Evolutionary conservation across 345 rosid species (phyloP).

Genomic region (Kernera saxatilis): DNA sequence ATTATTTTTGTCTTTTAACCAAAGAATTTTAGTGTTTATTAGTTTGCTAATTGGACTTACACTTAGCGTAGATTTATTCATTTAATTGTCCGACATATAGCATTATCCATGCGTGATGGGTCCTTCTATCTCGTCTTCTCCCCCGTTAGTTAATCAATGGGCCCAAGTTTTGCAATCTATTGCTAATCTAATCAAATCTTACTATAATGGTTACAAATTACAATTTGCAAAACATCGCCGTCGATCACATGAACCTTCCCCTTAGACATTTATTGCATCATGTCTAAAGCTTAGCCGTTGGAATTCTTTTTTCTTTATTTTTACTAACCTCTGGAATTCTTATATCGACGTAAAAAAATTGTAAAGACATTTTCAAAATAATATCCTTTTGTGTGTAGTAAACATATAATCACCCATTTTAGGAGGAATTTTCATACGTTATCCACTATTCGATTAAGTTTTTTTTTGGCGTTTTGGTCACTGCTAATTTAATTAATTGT

Average conservation of each 20-base stretch:
- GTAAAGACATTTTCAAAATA: not conserved
- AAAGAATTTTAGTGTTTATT: not conserved
- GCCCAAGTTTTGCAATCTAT: not conserved
- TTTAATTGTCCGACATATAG: constrained; percentile 9
- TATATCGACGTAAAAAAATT: not conserved
- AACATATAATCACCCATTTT: not conserved
- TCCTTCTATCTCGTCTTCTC: constrained; percentile 4
- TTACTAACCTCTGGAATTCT: not conserved
- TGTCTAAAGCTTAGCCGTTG: not conserved
- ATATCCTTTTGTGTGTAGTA: not conserved
- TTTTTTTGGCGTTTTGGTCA: not conserved
- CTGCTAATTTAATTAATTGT: not conserved
- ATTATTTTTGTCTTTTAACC: not conserved
- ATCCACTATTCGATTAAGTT: not conserved
- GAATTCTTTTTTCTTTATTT: not conserved
- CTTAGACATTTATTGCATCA: not conserved
- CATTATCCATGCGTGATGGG: constrained; percentile 8
- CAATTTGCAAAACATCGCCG: constrained; percentile 14
- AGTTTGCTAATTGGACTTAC: constrained; percentile 9
- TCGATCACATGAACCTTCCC: not conserved
- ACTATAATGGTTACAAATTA: not conserved
- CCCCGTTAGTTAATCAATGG: constrained; percentile 17
- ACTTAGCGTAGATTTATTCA: not conserved
- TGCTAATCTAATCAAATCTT: not conserved
- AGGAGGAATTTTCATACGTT: too few species aligned